These are phyloP conservation scores for Diplodia corticola DNA, from an alignment of 2,329 filamentous ascomycete genomes.

Conservation along the genomic window DNA sequence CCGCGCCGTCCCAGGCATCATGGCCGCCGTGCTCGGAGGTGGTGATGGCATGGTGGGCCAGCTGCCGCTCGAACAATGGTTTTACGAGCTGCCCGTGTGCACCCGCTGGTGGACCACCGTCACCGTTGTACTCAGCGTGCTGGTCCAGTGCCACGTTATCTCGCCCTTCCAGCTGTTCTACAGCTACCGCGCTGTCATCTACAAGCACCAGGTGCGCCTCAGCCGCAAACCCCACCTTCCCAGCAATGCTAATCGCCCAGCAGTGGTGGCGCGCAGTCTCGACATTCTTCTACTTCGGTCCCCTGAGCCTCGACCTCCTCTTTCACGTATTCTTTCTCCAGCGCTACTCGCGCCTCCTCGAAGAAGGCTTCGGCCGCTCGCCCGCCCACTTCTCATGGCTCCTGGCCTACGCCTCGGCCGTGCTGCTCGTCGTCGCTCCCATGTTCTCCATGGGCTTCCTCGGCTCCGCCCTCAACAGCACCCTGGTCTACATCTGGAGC, in stretches of 20 bases:
- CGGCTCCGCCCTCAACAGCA: slow-evolving; percentile 89
- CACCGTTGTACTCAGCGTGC: slow-evolving; percentile 79
- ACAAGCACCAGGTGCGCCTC: slow-evolving; percentile 77
- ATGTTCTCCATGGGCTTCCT: slow-evolving; percentile 90
- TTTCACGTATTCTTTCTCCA: slow-evolving; percentile 99
- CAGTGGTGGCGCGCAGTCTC: slow-evolving; percentile 97
- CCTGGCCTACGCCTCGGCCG: slow-evolving; percentile 77
- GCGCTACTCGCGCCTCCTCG: slow-evolving; percentile 89
- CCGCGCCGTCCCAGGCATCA: slow-evolving; percentile 29
- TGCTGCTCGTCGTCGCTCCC: slow-evolving; percentile 78
- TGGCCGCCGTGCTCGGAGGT: slow-evolving; percentile 48
- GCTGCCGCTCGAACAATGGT: slow-evolving; percentile 93
- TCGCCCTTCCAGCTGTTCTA: slow-evolving; percentile 97
- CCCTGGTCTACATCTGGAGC: slow-evolving; percentile 97
- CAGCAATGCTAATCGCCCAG: not conserved
- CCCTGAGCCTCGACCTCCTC: slow-evolving; percentile 87
- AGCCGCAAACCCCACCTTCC: not conserved
- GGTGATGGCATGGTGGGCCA: slow-evolving; percentile 51
- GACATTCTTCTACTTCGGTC: slow-evolving; percentile 96
- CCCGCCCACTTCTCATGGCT: slow-evolving; percentile 96
- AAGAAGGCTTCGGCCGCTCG: slow-evolving; percentile 89
- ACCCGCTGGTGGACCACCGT: slow-evolving; percentile 97
- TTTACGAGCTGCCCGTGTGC: slow-evolving; percentile 96
- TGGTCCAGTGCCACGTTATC: slow-evolving; percentile 91
- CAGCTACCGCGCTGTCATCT: slow-evolving; percentile 87